A percentile compares a stretch with the other conserved stretches of the same genome.
These are phyloP conservation scores for Coemansia sp. DNA, from an alignment of 192 early-diverging fungal genomes.

Conservation along the genomic window DNA sequence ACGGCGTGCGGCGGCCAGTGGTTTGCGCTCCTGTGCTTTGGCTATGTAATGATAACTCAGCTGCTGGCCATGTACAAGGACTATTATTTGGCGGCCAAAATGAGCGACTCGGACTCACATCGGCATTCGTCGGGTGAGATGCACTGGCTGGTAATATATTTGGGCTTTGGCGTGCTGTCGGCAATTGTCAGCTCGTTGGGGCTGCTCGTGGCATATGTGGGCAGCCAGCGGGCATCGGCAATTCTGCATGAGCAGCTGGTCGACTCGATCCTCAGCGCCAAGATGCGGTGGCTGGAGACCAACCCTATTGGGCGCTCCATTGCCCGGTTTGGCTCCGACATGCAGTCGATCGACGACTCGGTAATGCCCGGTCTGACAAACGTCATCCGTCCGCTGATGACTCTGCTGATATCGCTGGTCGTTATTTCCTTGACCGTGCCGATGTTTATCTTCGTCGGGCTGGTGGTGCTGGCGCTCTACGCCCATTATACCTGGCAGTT, in stretches of 20 bases:
- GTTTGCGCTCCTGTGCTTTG: conserved; percentile 53
- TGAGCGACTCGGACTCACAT: conserved; percentile 27
- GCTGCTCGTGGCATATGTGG: conserved; percentile 10
- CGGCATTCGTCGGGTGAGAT: background rate
- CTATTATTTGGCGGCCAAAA: conserved; percentile 30
- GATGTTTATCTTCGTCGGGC: conserved; percentile 64
- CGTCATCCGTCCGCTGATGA: conserved; percentile 54
- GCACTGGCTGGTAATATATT: conserved; percentile 29
- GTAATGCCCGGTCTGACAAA: conserved; percentile 54
- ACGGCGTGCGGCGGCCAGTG: conserved; percentile 58
- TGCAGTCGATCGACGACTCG: conserved; percentile 69
- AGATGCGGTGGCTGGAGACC: conserved; percentile 78
- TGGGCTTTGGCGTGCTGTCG: conserved; percentile 13
- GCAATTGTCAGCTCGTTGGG: conserved; percentile 7
- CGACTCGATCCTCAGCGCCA: conserved; percentile 57
- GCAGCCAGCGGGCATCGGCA: conserved; percentile 43
- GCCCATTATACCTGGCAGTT: conserved; percentile 64
- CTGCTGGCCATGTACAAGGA: conserved; percentile 54
- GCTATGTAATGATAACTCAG: conserved; percentile 52
- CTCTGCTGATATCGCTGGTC: conserved; percentile 54
- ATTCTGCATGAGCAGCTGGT: conserved; percentile 55
- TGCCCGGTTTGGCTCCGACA: conserved; percentile 79
- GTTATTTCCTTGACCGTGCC: conserved; percentile 63
- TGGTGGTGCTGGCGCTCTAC: conserved; percentile 59
- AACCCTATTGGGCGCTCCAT: conserved; percentile 77